Evolutionary conservation across 805 yeast genomes (phyloP).

Genomic region (Myxozyma udenii): DNA sequence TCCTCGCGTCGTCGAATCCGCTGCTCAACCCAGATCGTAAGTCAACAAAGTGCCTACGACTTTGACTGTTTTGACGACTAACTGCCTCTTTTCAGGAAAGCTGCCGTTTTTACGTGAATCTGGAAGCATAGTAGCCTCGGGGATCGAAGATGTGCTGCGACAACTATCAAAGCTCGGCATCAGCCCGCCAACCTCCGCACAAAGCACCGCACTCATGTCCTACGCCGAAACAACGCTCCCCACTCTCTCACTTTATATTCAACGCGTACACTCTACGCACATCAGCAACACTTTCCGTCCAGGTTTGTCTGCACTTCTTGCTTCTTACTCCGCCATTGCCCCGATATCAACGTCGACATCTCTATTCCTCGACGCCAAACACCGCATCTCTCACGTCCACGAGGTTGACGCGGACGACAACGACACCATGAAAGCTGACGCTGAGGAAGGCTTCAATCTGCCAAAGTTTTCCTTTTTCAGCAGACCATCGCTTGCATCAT

Average conservation of each 20-base stretch:
- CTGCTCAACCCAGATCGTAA: conserved; percentile 15
- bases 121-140: conserved; percentile 20
- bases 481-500: not conserved
- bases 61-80: too few relatives aligned
- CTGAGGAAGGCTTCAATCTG: not conserved
- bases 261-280: conserved; percentile 29
- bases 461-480: conserved; percentile 22
- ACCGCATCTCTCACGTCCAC: conserved; percentile 16
- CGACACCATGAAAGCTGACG: not conserved
- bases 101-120: not conserved
- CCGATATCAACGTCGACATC: conserved; percentile 22
- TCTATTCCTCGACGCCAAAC: conserved; percentile 16
- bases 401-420: conserved; percentile 9
- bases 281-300: conserved; percentile 28
- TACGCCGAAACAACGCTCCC: conserved; percentile 18
- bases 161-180: conserved; percentile 13
- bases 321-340: conserved; percentile 11
- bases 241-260: conserved; percentile 28
- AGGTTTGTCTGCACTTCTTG: conserved; percentile 15
- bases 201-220: conserved; percentile 15
- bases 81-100: not conserved
- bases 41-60: too few relatives aligned
- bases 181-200: conserved; percentile 17
- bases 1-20: conserved; percentile 28
- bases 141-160: conserved; percentile 27